Percentiles rank a stretch among this genome's conserved stretches.
phyloP scores from a whole-genome alignment of 2,329 filamentous ascomycete genomes.

The Claviceps sp. region DNA sequence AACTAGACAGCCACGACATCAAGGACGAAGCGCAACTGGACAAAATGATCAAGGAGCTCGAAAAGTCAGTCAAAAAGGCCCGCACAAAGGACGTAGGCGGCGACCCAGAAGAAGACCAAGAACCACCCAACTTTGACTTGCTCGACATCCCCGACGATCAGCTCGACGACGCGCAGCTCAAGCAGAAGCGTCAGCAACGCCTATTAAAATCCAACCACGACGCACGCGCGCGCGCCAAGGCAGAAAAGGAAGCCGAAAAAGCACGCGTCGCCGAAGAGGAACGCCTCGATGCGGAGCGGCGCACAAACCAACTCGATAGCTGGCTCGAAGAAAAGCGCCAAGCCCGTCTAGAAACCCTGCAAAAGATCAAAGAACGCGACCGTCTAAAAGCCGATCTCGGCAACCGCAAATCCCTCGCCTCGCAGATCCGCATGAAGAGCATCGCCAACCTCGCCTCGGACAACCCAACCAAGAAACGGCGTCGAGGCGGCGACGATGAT shows the following conservation, averaged over 20 bases:
- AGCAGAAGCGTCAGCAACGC: conserved; percentile 84
- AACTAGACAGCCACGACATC: conserved; percentile 82
- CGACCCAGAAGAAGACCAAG: conserved; percentile 65
- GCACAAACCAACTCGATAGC: conserved; percentile 68
- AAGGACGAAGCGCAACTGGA: conserved; percentile 84
- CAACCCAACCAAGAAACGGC: conserved; percentile 67
- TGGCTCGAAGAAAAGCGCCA: conserved; percentile 78
- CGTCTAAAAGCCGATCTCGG: conserved; percentile 86
- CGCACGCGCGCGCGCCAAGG: conserved; percentile 83
- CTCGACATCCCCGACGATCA: conserved; percentile 84
- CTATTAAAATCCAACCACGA: conserved; percentile 93
- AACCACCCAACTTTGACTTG: conserved; percentile 74
- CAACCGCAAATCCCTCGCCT: conserved; percentile 91
- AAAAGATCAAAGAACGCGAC: conserved; percentile 87
- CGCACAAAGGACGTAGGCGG: conserved; percentile 87
- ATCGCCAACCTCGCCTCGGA: conserved; percentile 94
- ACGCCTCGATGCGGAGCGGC: conserved; percentile 67
- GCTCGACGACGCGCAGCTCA: conserved; percentile 79
- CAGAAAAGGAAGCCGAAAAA: conserved; percentile 88
- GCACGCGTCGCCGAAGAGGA: conserved; percentile 73
- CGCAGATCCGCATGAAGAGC: conserved; percentile 95
- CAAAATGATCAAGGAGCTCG: conserved; percentile 73
- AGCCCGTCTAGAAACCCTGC: conserved; percentile 55
- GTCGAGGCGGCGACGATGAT: conserved; percentile 83
- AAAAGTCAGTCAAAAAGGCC: conserved; percentile 78